These are phyloP conservation scores for Sarocladium brachiariae DNA, from an alignment of 2,329 filamentous ascomycete genomes.

Conservation along the genomic window DNA sequence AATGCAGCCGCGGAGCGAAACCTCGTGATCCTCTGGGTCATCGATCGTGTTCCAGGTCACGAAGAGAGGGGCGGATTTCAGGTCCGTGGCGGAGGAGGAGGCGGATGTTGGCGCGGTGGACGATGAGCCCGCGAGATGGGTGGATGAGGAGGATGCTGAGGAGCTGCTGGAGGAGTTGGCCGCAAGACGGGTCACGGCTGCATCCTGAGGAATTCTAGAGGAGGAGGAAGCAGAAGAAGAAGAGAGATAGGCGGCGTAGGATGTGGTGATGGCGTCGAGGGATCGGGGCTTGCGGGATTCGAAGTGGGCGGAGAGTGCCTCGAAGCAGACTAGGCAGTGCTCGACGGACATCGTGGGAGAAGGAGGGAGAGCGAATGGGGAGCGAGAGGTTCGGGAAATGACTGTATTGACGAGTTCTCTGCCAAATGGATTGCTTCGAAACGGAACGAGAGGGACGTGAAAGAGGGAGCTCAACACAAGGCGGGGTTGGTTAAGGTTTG, in stretches of 20 bases:
- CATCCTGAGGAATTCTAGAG: slow-evolving; percentile 26
- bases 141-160: slow-evolving; percentile 22
- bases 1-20: slow-evolving; percentile 84
- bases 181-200: slow-evolving; percentile 21
- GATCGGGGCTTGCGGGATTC: slow-evolving; percentile 60
- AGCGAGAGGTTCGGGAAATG: too few relatives aligned
- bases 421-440: background rate
- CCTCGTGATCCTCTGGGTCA: slow-evolving; percentile 37
- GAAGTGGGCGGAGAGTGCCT: slow-evolving; percentile 70
- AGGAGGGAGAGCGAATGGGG: background rate
- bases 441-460: background rate
- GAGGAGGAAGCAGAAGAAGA: slow-evolving; percentile 16
- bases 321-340: slow-evolving; percentile 93
- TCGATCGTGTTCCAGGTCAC: slow-evolving; percentile 83
- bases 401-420: too few relatives aligned
- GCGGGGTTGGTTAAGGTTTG: background rate
- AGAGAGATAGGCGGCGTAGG: slow-evolving; percentile 42
- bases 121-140: slow-evolving; percentile 31
- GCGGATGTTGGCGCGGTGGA: slow-evolving; percentile 25
- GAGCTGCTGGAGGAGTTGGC: background rate
- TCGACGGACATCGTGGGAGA: slow-evolving; percentile 28
- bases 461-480: too few relatives aligned
- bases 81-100: slow-evolving; percentile 21
- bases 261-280: slow-evolving; percentile 62
- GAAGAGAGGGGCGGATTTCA: slow-evolving; percentile 66